Base-by-base conservation (phyloP, 352 stramenopile species). In the Stephanocyclus meneghinianus region DNA sequence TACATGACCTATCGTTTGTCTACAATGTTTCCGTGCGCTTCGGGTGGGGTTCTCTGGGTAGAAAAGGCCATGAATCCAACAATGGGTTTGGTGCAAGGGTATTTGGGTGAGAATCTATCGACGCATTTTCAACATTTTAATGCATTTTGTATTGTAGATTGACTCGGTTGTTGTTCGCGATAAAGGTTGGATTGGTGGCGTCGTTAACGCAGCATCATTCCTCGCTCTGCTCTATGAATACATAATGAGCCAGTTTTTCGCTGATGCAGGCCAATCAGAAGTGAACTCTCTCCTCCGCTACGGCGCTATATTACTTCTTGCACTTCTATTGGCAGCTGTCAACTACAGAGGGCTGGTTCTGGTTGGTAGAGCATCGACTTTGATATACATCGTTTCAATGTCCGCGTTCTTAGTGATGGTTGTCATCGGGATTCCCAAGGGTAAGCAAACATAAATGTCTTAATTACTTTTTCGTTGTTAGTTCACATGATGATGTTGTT, bases 181-280 rank as follows among this genome's bases (percentile, higher is more conserved):
- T 32, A n/a, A n/a, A 76, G 71, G 67, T 8, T 97, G 94, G 94
- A 80, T 97, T 55, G 95, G 89, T 1, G 94, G 94, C 29, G 94
- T 96, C 21, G 90, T 94, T 37, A 93, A 96, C 81, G 96, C 96
- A 55, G 91, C 93, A 21, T 84, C 96, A 13, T 96, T 95, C 73
- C 93, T 93, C 3, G 89, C 92, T 15, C 84, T 96, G 9, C 75
- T 92, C 26, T 69, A 90, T 5, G 71, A 87, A 21, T 91, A 91
- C 56, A 53, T 89, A 0, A 42, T 74, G 13, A 71, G 50, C 18
- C 71, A 86, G 42, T 80, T 79, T 45, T 78, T 73, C 50, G 16
- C 74, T 37, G 37, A 70, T 9, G 18, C 42, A 11, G 32, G 15
- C 21, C 64, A 68, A 11, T 73, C 87, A 9, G 45, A 71, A 61